phyloP scores from a whole-genome alignment of 1,284 basidiomycete genomes.

The Sanghuangporus baumii region DNA sequence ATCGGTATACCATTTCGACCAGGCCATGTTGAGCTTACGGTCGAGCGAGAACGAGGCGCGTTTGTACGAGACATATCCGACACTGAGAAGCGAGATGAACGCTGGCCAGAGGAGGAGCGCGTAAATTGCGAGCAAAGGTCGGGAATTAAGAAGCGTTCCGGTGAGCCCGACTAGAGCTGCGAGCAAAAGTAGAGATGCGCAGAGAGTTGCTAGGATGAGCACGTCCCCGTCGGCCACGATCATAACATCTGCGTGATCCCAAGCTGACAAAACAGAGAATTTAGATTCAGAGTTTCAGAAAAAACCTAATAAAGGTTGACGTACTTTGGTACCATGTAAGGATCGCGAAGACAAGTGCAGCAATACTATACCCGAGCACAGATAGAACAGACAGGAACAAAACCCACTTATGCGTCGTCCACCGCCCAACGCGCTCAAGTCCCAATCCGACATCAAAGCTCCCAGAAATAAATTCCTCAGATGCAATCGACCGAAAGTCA shows the following conservation, averaged over 20 bases:
- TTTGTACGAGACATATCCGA: slow-evolving; percentile 71
- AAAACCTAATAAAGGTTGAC: slow-evolving; percentile 21
- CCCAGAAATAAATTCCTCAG: slow-evolving; percentile 14
- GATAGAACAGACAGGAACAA: slow-evolving; percentile 45
- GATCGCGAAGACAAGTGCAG: slow-evolving; percentile 40
- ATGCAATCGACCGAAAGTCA: slow-evolving; percentile 20
- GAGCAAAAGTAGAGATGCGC: slow-evolving; percentile 51
- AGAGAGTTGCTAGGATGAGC: slow-evolving; percentile 57
- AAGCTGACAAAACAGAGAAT: slow-evolving; percentile 30
- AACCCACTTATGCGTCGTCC: slow-evolving; percentile 55
- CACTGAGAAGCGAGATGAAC: slow-evolving; percentile 54
- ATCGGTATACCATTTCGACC: slow-evolving; percentile 61
- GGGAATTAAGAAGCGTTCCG: slow-evolving; percentile 69
- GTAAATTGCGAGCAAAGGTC: slow-evolving; percentile 68
- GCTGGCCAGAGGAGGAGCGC: slow-evolving; percentile 66
- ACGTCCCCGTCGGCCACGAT: slow-evolving; percentile 51
- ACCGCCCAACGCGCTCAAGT: slow-evolving; percentile 34
- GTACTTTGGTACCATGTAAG: slow-evolving; percentile 56
- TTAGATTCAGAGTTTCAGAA: slow-evolving; percentile 1
- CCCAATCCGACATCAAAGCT: slow-evolving; percentile 11
- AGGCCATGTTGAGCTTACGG: slow-evolving; percentile 67
- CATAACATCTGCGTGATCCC: slow-evolving; percentile 48
- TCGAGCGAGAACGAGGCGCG: slow-evolving; percentile 65
- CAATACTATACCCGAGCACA: slow-evolving; percentile 45
- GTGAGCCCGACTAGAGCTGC: slow-evolving; percentile 61